Base-by-base conservation (phyloP, 2,329 filamentous ascomycete genomes). In the Scedosporium boydii region DNA sequence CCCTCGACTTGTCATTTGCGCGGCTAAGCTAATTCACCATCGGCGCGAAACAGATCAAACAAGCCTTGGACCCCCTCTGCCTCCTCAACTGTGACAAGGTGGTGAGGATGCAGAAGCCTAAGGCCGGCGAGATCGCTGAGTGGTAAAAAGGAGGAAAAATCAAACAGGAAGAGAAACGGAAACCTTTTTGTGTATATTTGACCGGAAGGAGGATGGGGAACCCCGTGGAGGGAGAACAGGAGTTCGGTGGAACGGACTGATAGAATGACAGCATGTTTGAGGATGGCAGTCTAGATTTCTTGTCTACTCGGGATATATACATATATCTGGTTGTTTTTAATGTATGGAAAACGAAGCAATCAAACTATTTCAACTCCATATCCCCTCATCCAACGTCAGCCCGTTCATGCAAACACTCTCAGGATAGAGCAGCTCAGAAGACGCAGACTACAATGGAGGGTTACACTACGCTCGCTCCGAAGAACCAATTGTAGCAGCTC, bases 21-120 rank as follows among this genome's bases (percentile, higher is more conserved):
- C 41, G 18, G 16, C 57, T 21, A 57, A 63, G 62, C 10, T 7
- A 59, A 63, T 59, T 16, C 41, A 26, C 27, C 26, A 3, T 7
- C 26, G 27, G 14, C 57, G 16, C 3, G 4, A 3, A 51, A 65
- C 66, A 90, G 87, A 85, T 93, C 72, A 95, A 95, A 78, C 80
- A 86, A 68, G 88, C 90, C 0, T 88, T 92, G 66, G 91, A 95
- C 73, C 90, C 90, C 3, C 76, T 91, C 38, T 87, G 82, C 67
- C 73, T 89, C 61, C 78, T 88, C 60, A 89, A 89, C 75, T 85
- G 82, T 68, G 87, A 89, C 76, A 89, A 89, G 76, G 80, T 89
- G 23, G 74, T 89, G 12, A 80, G 87, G 63, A 78, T 88, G 68
- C 78, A 88, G 73, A 70, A 71, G 66, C 74, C 76, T 4, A 74